phyloP scores from a whole-genome alignment of 176 grass and related monocot genomes.

The Ensete ventricosum region DNA sequence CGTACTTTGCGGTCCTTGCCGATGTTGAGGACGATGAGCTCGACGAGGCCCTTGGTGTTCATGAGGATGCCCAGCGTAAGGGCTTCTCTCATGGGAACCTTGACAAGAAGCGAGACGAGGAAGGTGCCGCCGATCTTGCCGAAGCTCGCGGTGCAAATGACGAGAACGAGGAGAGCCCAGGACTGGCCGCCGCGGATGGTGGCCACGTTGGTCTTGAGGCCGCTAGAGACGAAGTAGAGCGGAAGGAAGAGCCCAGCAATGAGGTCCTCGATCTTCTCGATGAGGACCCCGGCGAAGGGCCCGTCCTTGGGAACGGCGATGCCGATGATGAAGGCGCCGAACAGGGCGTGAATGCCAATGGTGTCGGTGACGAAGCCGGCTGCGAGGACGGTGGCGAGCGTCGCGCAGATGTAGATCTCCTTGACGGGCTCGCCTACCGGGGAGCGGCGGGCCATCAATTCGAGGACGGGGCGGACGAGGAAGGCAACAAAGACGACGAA shows the following conservation, averaged over 20 bases:
- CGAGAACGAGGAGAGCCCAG: not conserved
- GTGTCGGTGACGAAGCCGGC: not conserved
- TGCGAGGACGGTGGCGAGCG: not conserved
- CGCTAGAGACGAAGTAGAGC: slow-evolving; percentile 6
- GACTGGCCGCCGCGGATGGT: not conserved
- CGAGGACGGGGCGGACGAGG: not conserved
- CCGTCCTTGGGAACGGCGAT: slow-evolving; percentile 3
- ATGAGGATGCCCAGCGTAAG: not conserved
- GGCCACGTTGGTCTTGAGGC: slow-evolving; percentile 4
- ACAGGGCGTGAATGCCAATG: not conserved
- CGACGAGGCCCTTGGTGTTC: slow-evolving; percentile 3
- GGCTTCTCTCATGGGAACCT: not conserved
- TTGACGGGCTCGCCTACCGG: not conserved
- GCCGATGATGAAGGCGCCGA: not conserved
- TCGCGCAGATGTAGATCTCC: not conserved
- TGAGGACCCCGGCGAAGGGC: not conserved
- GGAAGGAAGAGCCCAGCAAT: not conserved
- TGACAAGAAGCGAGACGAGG: not conserved
- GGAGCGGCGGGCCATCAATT: not conserved
- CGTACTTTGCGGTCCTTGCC: not conserved
- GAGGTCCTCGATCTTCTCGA: slow-evolving; percentile 4
- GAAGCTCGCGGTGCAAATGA: not conserved
- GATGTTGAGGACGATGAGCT: slow-evolving; percentile 2
- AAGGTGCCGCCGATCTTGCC: slow-evolving; percentile 1
- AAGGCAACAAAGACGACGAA: not conserved